phyloP scores from a whole-genome alignment of 2,329 filamentous ascomycete species.

The Byssochlamys sp. region DNA sequence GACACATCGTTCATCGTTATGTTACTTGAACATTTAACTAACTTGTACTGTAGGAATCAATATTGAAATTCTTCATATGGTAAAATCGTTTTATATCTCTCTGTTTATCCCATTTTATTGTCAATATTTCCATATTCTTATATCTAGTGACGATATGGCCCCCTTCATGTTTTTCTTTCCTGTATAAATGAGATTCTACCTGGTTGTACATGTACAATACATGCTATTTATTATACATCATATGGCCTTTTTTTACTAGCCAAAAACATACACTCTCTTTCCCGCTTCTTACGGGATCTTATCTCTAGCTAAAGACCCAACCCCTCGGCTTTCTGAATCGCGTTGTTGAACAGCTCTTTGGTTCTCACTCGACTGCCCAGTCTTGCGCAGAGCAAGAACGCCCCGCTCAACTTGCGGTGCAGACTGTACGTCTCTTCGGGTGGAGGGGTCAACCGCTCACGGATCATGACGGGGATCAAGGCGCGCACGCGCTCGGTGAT shows the following conservation, averaged over 20 bases:
- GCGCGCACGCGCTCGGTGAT: constrained; percentile 86
- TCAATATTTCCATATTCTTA: neutral
- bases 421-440: constrained; percentile 96
- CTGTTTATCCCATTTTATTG: neutral
- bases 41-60: too few species aligned
- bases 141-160: neutral
- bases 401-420: constrained; percentile 88
- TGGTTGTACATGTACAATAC: neutral
- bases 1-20: too few species aligned
- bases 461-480: constrained; percentile 86
- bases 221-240: neutral
- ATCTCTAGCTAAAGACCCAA: constrained; percentile 9
- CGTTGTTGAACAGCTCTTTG: constrained; percentile 59
- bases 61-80: too few species aligned
- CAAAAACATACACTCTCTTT: neutral
- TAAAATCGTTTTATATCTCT: too few species aligned
- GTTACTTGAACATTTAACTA: too few species aligned
- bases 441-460: constrained; percentile 76
- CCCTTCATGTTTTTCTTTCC: neutral
- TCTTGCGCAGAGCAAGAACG: constrained; percentile 81
- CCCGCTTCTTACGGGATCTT: neutral
- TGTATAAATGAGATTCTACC: neutral
- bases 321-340: constrained; percentile 19
- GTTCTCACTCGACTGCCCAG: constrained; percentile 76
- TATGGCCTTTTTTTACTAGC: neutral